Evolutionary conservation across 352 stramenopile species (phyloP).

Genomic region (Phytophthora crassamura): DNA sequence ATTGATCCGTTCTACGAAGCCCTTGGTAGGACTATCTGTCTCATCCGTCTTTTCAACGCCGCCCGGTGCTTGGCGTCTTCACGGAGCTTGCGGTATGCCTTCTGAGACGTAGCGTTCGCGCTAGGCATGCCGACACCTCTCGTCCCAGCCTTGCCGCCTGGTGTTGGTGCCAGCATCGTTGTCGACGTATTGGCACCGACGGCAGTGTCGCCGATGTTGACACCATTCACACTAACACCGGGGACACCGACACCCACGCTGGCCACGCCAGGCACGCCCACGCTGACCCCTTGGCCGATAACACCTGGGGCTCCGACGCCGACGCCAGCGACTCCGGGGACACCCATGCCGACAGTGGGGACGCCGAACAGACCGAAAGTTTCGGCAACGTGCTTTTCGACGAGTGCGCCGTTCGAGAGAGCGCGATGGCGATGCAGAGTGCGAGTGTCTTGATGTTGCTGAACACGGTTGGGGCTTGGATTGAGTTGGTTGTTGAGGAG

Average conservation of each 20-base stretch:
- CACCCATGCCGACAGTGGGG: not conserved
- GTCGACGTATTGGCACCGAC: not conserved
- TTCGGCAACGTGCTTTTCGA: not conserved
- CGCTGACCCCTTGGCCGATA: too few relatives aligned
- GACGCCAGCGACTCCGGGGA: slow-evolving; percentile 2
- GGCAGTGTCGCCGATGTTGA: not conserved
- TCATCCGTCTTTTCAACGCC: too few relatives aligned
- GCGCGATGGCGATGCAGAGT: not conserved
- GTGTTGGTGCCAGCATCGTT: too few relatives aligned
- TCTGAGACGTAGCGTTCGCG: slow-evolving; percentile 14
- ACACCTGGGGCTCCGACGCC: not conserved
- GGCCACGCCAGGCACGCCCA: too few relatives aligned
- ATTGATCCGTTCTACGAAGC: too few relatives aligned
- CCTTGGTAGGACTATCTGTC: too few relatives aligned
- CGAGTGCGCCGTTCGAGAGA: not conserved
- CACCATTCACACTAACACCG: not conserved
- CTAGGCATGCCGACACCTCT: too few relatives aligned
- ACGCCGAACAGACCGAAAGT: not conserved
- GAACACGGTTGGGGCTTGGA: slow-evolving; percentile 1
- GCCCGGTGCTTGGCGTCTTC: too few relatives aligned
- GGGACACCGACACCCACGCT: too few relatives aligned
- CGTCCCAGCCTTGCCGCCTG: too few relatives aligned
- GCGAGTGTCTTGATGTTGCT: not conserved
- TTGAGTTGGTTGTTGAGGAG: too few relatives aligned
- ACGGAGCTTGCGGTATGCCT: slow-evolving; percentile 22